Evolutionary conservation across 805 yeast species (phyloP).

Genomic region (Spencermartinsiella europaea): DNA sequence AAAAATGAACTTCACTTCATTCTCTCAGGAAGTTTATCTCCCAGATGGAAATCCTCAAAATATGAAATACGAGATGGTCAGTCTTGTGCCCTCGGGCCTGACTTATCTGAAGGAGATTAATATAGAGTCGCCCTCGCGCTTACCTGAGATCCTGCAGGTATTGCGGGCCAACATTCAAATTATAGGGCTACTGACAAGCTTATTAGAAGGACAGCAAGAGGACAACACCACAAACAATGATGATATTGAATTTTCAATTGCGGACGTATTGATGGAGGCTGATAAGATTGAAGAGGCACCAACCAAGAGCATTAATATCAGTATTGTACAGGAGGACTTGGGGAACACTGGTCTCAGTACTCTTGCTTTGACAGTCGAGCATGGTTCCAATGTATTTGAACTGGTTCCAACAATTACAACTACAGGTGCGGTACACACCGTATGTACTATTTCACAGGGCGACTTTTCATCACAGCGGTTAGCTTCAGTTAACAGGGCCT

Average conservation of each 20-base stretch:
- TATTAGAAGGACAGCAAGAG: background rate
- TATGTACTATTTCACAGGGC: background rate
- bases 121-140: background rate
- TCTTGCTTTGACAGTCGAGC: background rate
- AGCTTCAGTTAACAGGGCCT: background rate
- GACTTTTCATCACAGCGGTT: background rate
- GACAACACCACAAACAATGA: background rate
- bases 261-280: background rate
- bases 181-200: background rate
- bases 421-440: background rate
- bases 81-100: background rate
- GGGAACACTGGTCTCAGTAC: background rate
- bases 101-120: background rate
- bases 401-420: background rate
- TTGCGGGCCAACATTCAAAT: background rate
- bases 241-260: background rate
- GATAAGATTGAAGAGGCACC: background rate
- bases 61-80: background rate
- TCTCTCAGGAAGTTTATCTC: background rate
- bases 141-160: background rate
- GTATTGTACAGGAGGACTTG: background rate
- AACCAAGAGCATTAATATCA: background rate
- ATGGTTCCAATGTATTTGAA: background rate
- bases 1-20: background rate
- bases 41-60: background rate